These are phyloP conservation scores for Xerophyta viscosa DNA, from an alignment of 106 monocot genomes.

Conservation along the genomic window DNA sequence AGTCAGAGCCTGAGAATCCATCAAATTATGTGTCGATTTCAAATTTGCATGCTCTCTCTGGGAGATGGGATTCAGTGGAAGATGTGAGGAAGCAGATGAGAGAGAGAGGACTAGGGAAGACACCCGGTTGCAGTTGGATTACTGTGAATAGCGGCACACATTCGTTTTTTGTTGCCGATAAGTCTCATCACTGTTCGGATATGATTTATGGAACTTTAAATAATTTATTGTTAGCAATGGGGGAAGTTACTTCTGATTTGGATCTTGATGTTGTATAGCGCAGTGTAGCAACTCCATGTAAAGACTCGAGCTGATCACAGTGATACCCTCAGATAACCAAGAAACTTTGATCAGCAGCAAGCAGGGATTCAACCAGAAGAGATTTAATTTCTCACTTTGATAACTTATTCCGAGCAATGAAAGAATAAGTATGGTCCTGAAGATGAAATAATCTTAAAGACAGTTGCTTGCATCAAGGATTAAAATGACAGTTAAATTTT, in stretches of 20 bases:
- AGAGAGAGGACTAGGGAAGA: constrained; percentile 39
- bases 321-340: too few relatives aligned
- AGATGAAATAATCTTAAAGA: too few relatives aligned
- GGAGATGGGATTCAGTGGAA: constrained; percentile 56
- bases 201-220: constrained; percentile 27
- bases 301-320: too few relatives aligned
- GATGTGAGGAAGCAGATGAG: constrained; percentile 55
- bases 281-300: too few relatives aligned
- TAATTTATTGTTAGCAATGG: constrained; percentile 21
- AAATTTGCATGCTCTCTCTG: constrained; percentile 65
- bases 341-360: too few relatives aligned
- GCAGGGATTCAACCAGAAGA: too few relatives aligned
- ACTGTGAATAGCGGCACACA: constrained; percentile 17
- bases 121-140: constrained; percentile 68
- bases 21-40: constrained; percentile 58
- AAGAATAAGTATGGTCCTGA: too few relatives aligned
- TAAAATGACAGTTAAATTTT: too few relatives aligned
- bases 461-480: too few relatives aligned
- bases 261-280: too few relatives aligned
- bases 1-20: constrained; percentile 49
- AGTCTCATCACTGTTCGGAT: constrained; percentile 22
- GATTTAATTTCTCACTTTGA: too few relatives aligned
- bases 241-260: not conserved
- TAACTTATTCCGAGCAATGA: too few relatives aligned
- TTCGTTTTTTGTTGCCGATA: constrained; percentile 45